Conservation (phyloP, 768 basidiomycete species). For the Rhodotorula sphaerocarpa region DNA sequence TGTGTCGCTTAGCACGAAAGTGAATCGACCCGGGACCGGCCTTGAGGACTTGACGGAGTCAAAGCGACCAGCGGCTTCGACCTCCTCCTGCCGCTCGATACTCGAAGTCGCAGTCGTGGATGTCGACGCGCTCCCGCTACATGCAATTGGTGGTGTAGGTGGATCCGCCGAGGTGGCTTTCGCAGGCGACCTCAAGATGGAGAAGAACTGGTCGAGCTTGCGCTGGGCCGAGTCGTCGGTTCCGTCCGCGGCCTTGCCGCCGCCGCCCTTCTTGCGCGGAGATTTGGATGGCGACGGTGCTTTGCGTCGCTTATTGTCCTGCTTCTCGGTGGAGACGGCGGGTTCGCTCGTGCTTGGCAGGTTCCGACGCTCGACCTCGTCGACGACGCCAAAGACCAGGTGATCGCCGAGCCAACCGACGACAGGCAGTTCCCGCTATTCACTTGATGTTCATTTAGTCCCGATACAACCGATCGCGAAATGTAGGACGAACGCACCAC, state of each 20-base stretch:
- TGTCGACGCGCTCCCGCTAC: too few species aligned
- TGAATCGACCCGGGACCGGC: not conserved
- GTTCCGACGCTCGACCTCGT: constrained; percentile 37
- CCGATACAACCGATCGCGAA: constrained; percentile 13
- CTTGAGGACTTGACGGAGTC: too few species aligned
- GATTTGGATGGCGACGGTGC: not conserved
- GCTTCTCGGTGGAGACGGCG: not conserved
- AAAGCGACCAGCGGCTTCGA: too few species aligned
- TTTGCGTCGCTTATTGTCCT: not conserved
- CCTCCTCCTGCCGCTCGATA: too few species aligned
- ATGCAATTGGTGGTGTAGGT: too few species aligned
- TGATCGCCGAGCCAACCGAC: constrained; percentile 63
- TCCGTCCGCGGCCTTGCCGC: not conserved
- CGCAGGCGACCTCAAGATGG: constrained; percentile 3
- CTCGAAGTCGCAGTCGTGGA: too few species aligned
- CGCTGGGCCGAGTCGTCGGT: constrained; percentile 44
- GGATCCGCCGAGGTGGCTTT: not conserved
- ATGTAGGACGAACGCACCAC: constrained; percentile 1
- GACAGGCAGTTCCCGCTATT: constrained; percentile 68
- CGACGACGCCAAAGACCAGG: constrained; percentile 67
- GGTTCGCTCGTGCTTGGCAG: constrained; percentile 37
- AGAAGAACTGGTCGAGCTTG: constrained; percentile 40
- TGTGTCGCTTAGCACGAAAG: constrained; percentile 50
- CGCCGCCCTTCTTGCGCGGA: not conserved
- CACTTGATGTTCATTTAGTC: constrained; percentile 38